These are phyloP conservation scores for Perkinsus olseni DNA, from an alignment of 169 alveolate genomes.

Conservation along the genomic window DNA sequence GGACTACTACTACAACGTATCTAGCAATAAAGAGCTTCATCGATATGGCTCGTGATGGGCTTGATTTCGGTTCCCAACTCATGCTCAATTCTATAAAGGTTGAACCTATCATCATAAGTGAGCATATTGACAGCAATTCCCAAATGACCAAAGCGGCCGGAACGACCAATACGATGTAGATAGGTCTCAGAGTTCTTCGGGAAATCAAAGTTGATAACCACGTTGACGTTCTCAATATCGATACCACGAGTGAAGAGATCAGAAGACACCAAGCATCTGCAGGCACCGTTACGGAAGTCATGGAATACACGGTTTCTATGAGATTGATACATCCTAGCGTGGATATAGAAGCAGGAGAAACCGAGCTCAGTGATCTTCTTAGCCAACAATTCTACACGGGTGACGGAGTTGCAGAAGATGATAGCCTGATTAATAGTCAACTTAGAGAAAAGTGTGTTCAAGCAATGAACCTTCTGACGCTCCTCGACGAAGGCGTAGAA, in stretches of 20 bases:
- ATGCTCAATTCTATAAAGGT: slow-evolving; percentile 79
- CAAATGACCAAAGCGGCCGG: slow-evolving; percentile 92
- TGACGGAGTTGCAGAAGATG: slow-evolving; percentile 95
- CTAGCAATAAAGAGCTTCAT: slow-evolving; percentile 61
- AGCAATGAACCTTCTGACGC: slow-evolving; percentile 67
- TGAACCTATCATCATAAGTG: slow-evolving; percentile 51
- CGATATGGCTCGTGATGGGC: slow-evolving; percentile 89
- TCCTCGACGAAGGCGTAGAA: slow-evolving; percentile 80
- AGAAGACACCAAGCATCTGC: slow-evolving; percentile 63
- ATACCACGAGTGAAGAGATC: slow-evolving; percentile 98
- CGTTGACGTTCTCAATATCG: slow-evolving; percentile 95
- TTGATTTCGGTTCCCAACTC: slow-evolving; percentile 95
- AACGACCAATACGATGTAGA: slow-evolving; percentile 93
- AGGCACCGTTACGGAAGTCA: slow-evolving; percentile 94
- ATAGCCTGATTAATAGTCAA: slow-evolving; percentile 83
- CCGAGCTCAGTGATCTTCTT: slow-evolving; percentile 98
- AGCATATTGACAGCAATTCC: slow-evolving; percentile 89
- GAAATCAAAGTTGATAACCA: slow-evolving; percentile 97
- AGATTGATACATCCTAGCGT: slow-evolving; percentile 93
- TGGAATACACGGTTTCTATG: slow-evolving; percentile 94
- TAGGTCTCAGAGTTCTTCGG: slow-evolving; percentile 83
- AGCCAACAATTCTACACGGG: slow-evolving; percentile 95
- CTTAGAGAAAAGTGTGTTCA: slow-evolving; percentile 88
- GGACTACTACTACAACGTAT: too few relatives aligned
- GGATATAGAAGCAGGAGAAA: slow-evolving; percentile 94